Evolutionary conservation across 148 eudicot species (phyloP), one percentile per base, ranked within the genome.

Genomic region (Chenopodium formosanum): DNA sequence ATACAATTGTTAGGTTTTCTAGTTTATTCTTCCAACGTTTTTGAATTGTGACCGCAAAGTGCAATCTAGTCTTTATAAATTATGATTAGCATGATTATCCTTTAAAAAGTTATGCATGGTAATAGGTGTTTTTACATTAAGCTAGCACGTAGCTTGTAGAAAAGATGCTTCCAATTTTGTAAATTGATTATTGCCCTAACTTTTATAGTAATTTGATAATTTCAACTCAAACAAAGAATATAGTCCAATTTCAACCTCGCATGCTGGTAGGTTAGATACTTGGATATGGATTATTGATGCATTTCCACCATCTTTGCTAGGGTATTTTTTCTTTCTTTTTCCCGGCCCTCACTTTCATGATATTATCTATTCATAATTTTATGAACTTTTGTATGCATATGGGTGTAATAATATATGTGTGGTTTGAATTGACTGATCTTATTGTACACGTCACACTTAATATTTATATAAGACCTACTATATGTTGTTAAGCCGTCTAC

Each of bases 81-180:
- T 40, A 76, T 31, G 63, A 53, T 48, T 75, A 27, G 7, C 9
- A 10, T 7, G 7, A 22, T 74, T n/a, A 62, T 20, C 62, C 20
- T 62, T 20, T 62, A 62, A 20, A n/a, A 62, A 62, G 66, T 62
- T 31, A 1, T 27, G 32, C 56, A 47, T 46, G 58, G 62, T 46
- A 73, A 32, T 73, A 73, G 65, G 25, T 74, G 64, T 8, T 52
- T 53, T 74, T 27, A 52, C 64, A 11, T 74, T 74, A 50, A 64
- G 46, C 19, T 31, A 69, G n/a, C 77, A 76, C 79, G 48, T 75
- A 75, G n/a, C 77, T 47, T 25, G 29, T n/a, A 8, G 31, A 44
- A 37, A 73, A 5, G 20, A 73, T 23, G 52, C 25, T 11, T 19
- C 23, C 25, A 47, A 37, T 12, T 5, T n/a, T 12, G 22, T 8